A percentile compares a stretch with the other conserved stretches of the same genome.
Conservation (phyloP, 257 asterid genomes). For the Nicotiana undulata region DNA sequence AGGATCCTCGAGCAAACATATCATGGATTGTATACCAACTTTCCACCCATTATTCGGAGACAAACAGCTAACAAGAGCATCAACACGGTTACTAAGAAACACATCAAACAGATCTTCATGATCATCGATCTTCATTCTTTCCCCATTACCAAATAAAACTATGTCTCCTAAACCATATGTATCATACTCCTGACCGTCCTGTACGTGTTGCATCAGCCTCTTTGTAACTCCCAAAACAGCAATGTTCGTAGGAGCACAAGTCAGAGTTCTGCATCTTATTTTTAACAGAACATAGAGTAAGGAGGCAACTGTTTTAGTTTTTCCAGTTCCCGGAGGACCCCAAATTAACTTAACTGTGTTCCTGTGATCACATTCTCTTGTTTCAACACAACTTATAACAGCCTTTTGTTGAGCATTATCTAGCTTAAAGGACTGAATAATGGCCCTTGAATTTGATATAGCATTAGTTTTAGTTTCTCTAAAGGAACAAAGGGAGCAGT, state of each 20-base stretch:
- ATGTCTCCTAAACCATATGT: conserved; percentile 46
- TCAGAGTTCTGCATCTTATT: conserved; percentile 29
- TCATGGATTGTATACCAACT: conserved; percentile 19
- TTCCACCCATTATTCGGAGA: conserved; percentile 36
- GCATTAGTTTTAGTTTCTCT: not conserved
- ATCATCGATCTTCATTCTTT: conserved; percentile 38
- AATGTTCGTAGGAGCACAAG: conserved; percentile 53
- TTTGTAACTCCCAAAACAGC: conserved; percentile 29
- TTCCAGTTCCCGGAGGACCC: conserved; percentile 60
- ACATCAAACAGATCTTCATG: conserved; percentile 41
- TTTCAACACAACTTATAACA: conserved; percentile 24
- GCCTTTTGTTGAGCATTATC: conserved; percentile 38
- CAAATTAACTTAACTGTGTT: conserved; percentile 34
- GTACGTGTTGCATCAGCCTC: conserved; percentile 26
- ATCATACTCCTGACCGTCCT: not conserved
- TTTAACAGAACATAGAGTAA: conserved; percentile 19
- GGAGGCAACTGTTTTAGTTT: conserved; percentile 37
- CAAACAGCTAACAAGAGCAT: conserved; percentile 19
- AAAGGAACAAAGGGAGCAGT: conserved; percentile 21
- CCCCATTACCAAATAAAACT: conserved; percentile 41
- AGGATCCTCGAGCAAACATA: conserved; percentile 34
- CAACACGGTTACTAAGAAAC: conserved; percentile 38
- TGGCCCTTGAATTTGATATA: not conserved
- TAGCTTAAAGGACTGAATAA: conserved; percentile 7
- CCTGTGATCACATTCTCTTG: conserved; percentile 24